Conservation (phyloP, 257 asterid species). For the Petunia secreta region DNA sequence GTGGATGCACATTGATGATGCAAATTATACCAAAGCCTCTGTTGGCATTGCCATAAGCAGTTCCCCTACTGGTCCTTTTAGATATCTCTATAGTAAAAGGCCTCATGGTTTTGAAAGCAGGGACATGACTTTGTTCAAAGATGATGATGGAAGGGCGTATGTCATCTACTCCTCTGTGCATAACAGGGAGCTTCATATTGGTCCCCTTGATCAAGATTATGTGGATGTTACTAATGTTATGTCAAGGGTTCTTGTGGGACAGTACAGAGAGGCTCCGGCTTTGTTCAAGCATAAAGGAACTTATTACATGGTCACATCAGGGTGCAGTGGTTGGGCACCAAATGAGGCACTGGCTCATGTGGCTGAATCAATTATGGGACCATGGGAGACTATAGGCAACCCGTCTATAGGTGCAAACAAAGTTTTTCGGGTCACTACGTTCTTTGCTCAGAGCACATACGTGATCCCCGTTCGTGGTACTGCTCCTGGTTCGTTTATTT, state of each 20-base stretch:
- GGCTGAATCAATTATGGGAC: constrained; percentile 70
- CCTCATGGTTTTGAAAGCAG: constrained; percentile 79
- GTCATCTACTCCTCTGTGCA: constrained; percentile 57
- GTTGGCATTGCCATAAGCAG: constrained; percentile 61
- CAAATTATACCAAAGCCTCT: constrained; percentile 60
- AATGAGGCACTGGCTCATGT: constrained; percentile 78
- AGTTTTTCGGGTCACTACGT: constrained; percentile 55
- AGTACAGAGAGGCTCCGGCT: constrained; percentile 74
- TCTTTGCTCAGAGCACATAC: constrained; percentile 70
- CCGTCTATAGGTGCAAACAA: constrained; percentile 78
- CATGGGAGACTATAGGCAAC: constrained; percentile 82
- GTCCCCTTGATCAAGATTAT: constrained; percentile 48
- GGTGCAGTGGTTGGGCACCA: constrained; percentile 89
- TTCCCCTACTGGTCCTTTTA: constrained; percentile 62
- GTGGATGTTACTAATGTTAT: constrained; percentile 38
- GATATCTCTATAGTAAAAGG: constrained; percentile 49
- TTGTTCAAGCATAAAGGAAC: constrained; percentile 57
- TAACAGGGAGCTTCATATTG: constrained; percentile 70
- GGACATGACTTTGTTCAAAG: constrained; percentile 73
- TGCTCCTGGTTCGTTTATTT: constrained; percentile 48
- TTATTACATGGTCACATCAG: constrained; percentile 80
- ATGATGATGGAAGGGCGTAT: constrained; percentile 60
- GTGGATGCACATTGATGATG: constrained; percentile 84
- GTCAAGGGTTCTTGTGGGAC: constrained; percentile 56
- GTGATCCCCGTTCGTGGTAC: constrained; percentile 64